phyloP scores from a whole-genome alignment of 2,329 filamentous ascomycete genomes.

The Aspergillus ruber region DNA sequence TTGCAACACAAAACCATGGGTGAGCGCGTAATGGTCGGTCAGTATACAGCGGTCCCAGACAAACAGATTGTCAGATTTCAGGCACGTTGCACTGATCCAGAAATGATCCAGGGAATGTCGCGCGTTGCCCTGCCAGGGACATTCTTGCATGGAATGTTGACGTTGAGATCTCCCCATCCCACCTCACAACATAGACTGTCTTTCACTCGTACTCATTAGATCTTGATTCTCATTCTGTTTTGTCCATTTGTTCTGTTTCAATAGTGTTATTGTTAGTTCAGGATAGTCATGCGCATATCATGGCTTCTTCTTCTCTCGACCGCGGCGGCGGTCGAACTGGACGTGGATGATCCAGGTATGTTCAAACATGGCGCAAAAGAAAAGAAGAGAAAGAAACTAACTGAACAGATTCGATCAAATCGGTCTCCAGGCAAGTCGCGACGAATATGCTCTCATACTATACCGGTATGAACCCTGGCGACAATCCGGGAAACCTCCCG shows the following conservation, averaged over 20 bases:
- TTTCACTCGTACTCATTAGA: too few species aligned
- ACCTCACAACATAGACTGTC: too few species aligned
- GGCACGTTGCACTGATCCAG: too few species aligned
- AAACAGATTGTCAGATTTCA: too few species aligned
- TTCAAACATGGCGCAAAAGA: not conserved
- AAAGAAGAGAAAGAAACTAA: not conserved
- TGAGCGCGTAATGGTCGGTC: too few species aligned
- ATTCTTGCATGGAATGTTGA: too few species aligned
- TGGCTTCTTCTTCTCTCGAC: constrained; percentile 8
- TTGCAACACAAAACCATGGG: not conserved
- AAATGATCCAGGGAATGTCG: too few species aligned
- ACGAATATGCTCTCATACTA: constrained; percentile 49
- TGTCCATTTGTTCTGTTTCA: not conserved
- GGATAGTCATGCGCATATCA: constrained; percentile 8
- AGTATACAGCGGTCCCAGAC: too few species aligned
- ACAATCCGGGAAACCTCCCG: constrained; percentile 46
- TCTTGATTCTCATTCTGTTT: not conserved
- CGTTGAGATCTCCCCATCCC: too few species aligned
- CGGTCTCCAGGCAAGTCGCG: constrained; percentile 39
- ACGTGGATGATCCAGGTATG: constrained; percentile 11
- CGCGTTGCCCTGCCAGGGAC: too few species aligned
- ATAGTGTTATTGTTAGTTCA: not conserved
- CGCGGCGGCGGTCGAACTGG: constrained; percentile 10
- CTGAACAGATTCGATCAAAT: constrained; percentile 41
- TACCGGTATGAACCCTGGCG: constrained; percentile 41